Evolutionary conservation across 176 grass and related monocot genomes (phyloP).

Genomic region (Avena atlantica): DNA sequence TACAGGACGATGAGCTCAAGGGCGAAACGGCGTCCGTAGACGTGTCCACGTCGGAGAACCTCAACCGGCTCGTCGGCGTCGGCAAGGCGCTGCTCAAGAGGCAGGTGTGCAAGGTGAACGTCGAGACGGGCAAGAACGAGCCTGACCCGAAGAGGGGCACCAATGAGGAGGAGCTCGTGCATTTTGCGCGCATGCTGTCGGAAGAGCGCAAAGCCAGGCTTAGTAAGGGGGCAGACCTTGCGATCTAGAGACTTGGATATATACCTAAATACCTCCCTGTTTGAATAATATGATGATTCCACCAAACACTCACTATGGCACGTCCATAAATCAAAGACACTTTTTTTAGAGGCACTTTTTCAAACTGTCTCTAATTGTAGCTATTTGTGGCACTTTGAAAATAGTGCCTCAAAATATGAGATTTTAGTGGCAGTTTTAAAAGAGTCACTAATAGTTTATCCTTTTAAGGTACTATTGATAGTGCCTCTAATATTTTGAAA

Average conservation of each 20-base stretch:
- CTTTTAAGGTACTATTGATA: too few relatives aligned
- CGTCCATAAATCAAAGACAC: too few relatives aligned
- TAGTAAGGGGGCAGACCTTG: background rate
- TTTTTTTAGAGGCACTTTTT: too few relatives aligned
- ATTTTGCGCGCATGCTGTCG: background rate
- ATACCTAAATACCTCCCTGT: background rate
- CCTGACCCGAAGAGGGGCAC: background rate
- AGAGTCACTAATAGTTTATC: too few relatives aligned
- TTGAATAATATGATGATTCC: background rate
- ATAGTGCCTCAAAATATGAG: too few relatives aligned
- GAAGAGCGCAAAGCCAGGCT: constrained; percentile 3
- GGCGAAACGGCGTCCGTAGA: background rate
- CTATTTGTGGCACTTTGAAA: too few relatives aligned
- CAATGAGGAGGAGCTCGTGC: background rate
- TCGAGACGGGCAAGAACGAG: constrained; percentile 5
- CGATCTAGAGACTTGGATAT: background rate
- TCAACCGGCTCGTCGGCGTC: background rate
- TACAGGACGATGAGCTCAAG: background rate
- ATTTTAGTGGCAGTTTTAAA: too few relatives aligned
- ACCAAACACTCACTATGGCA: background rate
- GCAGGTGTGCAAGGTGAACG: background rate
- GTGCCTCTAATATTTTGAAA: too few relatives aligned
- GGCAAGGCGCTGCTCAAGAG: background rate
- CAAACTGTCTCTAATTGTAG: too few relatives aligned
- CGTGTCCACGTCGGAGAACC: background rate